Conservation (phyloP, 192 early-diverging fungal species). For the Mortierella antarctica region DNA sequence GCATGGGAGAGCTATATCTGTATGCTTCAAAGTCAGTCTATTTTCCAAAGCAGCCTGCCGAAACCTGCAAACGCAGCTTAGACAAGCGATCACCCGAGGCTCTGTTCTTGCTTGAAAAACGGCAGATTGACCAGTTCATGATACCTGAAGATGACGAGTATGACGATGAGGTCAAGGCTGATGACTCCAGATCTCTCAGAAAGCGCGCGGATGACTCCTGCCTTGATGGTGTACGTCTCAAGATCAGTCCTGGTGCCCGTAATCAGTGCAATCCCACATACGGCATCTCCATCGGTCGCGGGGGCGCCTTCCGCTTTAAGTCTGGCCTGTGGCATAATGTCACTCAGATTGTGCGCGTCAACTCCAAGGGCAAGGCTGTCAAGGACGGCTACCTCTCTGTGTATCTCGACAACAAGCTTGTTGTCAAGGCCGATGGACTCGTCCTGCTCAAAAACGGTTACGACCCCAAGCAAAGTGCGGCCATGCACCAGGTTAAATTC, state of each 20-base stretch:
- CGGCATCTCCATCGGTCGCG: conserved; percentile 66
- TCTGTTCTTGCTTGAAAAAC: conserved; percentile 6
- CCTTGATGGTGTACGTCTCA: conserved; percentile 24
- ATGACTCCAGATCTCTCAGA: neutral
- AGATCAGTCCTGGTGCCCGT: conserved; percentile 12
- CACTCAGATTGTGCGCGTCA: conserved; percentile 24
- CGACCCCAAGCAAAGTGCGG: neutral
- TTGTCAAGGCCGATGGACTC: conserved; percentile 8
- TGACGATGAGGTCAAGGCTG: neutral
- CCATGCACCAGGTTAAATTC: conserved; percentile 12
- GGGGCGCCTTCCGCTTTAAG: conserved; percentile 54
- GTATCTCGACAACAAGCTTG: conserved; percentile 23
- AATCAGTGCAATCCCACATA: conserved; percentile 55
- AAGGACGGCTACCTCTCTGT: conserved; percentile 33
- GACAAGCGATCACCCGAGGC: conserved; percentile 22
- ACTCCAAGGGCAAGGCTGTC: conserved; percentile 31
- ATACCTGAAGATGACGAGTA: conserved; percentile 14
- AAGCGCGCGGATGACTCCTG: conserved; percentile 20
- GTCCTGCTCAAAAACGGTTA: conserved; percentile 50
- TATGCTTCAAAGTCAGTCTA: conserved; percentile 56
- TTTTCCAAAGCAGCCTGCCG: conserved; percentile 10
- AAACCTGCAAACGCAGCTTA: conserved; percentile 26
- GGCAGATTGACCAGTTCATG: neutral
- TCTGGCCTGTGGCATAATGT: conserved; percentile 58
- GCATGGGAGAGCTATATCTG: conserved; percentile 64